Evolutionary conservation across 768 basidiomycete genomes (phyloP), one percentile per base, ranked within the genome.

Genomic region (Amylocystis lapponica): DNA sequence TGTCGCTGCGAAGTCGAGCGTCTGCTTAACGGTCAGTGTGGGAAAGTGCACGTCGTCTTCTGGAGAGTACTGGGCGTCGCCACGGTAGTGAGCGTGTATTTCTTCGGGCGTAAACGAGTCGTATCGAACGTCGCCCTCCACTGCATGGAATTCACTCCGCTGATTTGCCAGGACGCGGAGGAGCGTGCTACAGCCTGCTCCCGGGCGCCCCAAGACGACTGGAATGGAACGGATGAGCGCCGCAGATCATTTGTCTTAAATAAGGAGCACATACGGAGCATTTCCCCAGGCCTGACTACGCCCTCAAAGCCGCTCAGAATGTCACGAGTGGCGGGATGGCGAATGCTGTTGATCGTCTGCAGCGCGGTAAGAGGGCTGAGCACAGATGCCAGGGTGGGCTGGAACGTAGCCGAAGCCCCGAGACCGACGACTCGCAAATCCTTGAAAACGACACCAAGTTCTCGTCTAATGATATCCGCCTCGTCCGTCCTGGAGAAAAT

Each of bases 41-140:
- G 90, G 86, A 52, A 92, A 86, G 58, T 91, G 89, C 2, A 86
- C 68, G 57, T 94, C 89, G 52, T 91, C 89, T 66, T 88, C 89
- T 0, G 86, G 85, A 46, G 76, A 82, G 58, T 88, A 91, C 43
- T 78, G 76, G 2, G 87, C 81, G 54, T 89, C 89, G 14, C 90
- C 92, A 2, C 83, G 81, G 59, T 78, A 85, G 41, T 74, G 74
- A 46, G 76, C 72, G 46, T 60, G 51, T 41, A 94, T 72, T 43
- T 89, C 71, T 1, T 76, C 64, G 2, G 85, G 76, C 0, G 79
- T 64, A 45, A 94, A 71, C 2, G 86, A 81, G 56, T 86, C 86
- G 55, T 94, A 96, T 34, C 69, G 66, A 3, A 92, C 75, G 1
- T 82, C 69, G 21, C 91, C 91, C 27, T 78, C 62, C 20, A 94